Evolutionary conservation across 306 rosid species (phyloP).

Genomic region (Malus sylvestris): DNA sequence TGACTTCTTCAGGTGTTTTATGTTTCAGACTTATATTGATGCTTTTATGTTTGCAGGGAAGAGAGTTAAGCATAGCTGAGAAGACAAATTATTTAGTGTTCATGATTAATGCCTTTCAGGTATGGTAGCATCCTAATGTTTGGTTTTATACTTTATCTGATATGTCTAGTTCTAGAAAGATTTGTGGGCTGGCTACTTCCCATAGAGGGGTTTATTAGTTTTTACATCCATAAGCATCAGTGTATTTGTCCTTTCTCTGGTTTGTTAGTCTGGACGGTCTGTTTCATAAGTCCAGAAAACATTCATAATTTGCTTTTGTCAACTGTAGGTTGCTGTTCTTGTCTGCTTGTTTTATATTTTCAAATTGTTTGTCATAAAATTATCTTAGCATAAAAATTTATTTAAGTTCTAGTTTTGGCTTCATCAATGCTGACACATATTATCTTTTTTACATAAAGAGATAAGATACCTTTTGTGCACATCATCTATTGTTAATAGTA

Average conservation of each 20-base stretch:
- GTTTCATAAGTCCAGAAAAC: neutral
- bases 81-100: conserved; percentile 91
- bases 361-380: neutral
- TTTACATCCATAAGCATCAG: neutral
- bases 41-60: conserved; percentile 53
- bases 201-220: neutral
- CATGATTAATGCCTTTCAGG: conserved; percentile 97
- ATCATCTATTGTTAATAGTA: neutral
- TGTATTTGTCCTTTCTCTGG: neutral
- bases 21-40: conserved; percentile 8
- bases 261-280: neutral
- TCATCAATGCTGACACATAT: too few species aligned
- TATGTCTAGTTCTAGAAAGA: neutral
- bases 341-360: neutral
- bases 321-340: neutral
- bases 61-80: conserved; percentile 76
- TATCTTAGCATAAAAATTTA: neutral
- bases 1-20: neutral
- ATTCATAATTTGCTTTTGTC: neutral
- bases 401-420: neutral
- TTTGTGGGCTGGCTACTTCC: neutral
- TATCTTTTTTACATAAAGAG: neutral
- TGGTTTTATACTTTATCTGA: neutral
- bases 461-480: neutral
- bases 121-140: conserved; percentile 26